phyloP scores from a whole-genome alignment of 2,329 filamentous ascomycete genomes.

The Aspergillus uvarum region DNA sequence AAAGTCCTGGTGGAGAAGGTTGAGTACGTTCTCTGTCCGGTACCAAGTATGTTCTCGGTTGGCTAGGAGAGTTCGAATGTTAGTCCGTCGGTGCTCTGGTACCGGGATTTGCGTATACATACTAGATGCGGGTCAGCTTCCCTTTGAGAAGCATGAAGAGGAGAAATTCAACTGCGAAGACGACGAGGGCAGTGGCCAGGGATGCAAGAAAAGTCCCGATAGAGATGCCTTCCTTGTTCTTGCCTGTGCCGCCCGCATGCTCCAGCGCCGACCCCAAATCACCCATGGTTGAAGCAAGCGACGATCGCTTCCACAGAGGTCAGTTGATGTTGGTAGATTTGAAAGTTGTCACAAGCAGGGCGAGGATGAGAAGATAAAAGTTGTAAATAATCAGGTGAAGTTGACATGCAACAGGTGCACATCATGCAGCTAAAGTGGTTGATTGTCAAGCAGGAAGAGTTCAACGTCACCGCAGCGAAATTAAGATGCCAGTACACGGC shows the following conservation, averaged over 20 bases:
- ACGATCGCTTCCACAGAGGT: slow-evolving; percentile 2
- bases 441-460: background rate
- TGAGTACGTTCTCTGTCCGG: slow-evolving; percentile 79
- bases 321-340: background rate
- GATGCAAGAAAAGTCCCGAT: slow-evolving; percentile 63
- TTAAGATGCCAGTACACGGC: background rate
- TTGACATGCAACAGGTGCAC: background rate
- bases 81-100: background rate
- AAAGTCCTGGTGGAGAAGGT: slow-evolving; percentile 63
- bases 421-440: background rate
- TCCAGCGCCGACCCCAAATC: slow-evolving; percentile 37
- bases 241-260: slow-evolving; percentile 37
- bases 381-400: background rate
- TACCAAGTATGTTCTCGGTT: slow-evolving; percentile 81
- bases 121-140: slow-evolving; percentile 82
- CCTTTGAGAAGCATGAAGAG: slow-evolving; percentile 76
- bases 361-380: background rate
- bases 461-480: background rate
- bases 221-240: slow-evolving; percentile 36
- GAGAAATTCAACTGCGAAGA: slow-evolving; percentile 64
- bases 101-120: slow-evolving; percentile 34
- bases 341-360: background rate
- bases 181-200: slow-evolving; percentile 59
- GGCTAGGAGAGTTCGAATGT: slow-evolving; percentile 48
- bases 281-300: slow-evolving; percentile 20